Conservation (phyloP, 495 filamentous ascomycete species). For the Barbatosphaeria neglecta region DNA sequence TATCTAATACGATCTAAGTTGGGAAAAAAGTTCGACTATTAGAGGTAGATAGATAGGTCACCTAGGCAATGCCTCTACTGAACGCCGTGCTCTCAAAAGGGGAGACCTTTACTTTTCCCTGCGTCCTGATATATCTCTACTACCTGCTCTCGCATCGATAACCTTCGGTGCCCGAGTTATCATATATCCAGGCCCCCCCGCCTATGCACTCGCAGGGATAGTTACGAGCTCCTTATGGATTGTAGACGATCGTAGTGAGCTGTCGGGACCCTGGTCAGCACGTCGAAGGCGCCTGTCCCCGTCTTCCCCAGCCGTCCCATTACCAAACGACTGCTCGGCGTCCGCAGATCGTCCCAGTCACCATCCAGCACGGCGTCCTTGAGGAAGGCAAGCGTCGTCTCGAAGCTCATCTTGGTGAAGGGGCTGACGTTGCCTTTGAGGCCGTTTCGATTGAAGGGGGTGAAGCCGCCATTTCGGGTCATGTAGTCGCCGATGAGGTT, state of each 20-base stretch:
- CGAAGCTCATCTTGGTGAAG: conserved; percentile 97
- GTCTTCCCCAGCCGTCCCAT: conserved; percentile 69
- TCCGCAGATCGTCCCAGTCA: conserved; percentile 78
- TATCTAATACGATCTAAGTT: too few relatives aligned
- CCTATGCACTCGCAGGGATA: too few relatives aligned
- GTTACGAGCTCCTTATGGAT: background rate
- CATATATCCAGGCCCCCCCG: too few relatives aligned
- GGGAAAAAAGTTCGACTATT: too few relatives aligned
- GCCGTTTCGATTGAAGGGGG: conserved; percentile 82
- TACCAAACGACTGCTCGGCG: conserved; percentile 80
- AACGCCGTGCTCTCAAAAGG: too few relatives aligned
- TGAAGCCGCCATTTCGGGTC: conserved; percentile 80
- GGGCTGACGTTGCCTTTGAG: conserved; percentile 72
- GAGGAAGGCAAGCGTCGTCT: conserved; percentile 89
- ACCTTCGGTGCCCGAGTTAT: too few relatives aligned
- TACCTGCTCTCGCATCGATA: too few relatives aligned
- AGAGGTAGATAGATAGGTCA: too few relatives aligned
- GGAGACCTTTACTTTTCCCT: too few relatives aligned
- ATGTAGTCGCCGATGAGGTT: conserved; percentile 95
- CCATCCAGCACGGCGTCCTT: conserved; percentile 81
- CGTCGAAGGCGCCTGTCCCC: conserved; percentile 87
- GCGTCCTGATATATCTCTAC: too few relatives aligned
- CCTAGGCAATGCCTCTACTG: too few relatives aligned
- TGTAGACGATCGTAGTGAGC: conserved; percentile 13
- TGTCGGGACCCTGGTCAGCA: conserved; percentile 44